phyloP scores from a whole-genome alignment of 2,329 filamentous ascomycete genomes.

The Ampelomyces quisqualis region DNA sequence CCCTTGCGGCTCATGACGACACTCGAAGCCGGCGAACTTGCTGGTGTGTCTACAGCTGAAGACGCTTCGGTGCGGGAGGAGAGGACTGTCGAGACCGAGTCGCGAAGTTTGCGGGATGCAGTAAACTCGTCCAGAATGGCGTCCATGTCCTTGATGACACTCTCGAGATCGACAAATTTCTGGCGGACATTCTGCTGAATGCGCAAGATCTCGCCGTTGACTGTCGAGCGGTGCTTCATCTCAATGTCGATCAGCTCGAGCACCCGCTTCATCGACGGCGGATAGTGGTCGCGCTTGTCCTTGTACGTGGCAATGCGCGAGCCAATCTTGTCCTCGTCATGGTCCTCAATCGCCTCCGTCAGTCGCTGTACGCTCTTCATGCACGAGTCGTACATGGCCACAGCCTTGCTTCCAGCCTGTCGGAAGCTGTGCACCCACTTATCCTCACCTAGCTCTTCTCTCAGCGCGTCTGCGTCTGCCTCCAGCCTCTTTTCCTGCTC shows the following conservation, averaged over 20 bases:
- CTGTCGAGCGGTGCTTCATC: slow-evolving; percentile 90
- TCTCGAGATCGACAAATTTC: slow-evolving; percentile 74
- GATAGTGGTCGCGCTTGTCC: slow-evolving; percentile 91
- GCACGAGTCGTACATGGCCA: slow-evolving; percentile 96
- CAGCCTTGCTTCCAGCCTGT: slow-evolving; percentile 84
- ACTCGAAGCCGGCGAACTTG: slow-evolving; percentile 66
- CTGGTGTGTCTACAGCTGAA: slow-evolving; percentile 64
- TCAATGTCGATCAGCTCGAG: slow-evolving; percentile 91
- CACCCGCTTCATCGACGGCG: slow-evolving; percentile 87
- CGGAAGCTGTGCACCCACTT: slow-evolving; percentile 95
- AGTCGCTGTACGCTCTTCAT: slow-evolving; percentile 83
- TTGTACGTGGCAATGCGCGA: slow-evolving; percentile 88
- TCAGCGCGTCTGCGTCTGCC: slow-evolving; percentile 82
- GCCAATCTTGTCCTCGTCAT: slow-evolving; percentile 62
- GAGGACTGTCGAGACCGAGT: slow-evolving; percentile 90
- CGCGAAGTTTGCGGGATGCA: slow-evolving; percentile 74
- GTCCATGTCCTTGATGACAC: slow-evolving; percentile 77
- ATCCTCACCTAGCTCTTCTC: slow-evolving; percentile 90
- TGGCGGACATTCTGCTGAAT: slow-evolving; percentile 80
- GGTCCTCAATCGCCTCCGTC: slow-evolving; percentile 73
- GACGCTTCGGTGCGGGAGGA: slow-evolving; percentile 71
- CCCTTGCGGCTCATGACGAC: slow-evolving; percentile 57
- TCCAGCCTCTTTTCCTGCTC: slow-evolving; percentile 86
- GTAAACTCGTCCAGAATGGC: slow-evolving; percentile 66
- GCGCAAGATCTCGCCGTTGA: slow-evolving; percentile 91